Conservation (phyloP, 176 grass and related monocot genomes). For the maize (Zea mays) region Zm-B73-REFERENCE-NAM-5.0 NC_050104.1:63352501-63353000, state of each 20-base stretch:
- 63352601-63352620: conserved; percentile 32
- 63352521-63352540: conserved; percentile 15
- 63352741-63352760: neutral
- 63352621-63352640: neutral
- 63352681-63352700: neutral
- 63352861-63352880: neutral
- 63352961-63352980: neutral
- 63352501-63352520: neutral
- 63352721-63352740: too few species aligned
- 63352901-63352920: neutral
- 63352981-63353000: neutral
- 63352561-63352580: neutral
- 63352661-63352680: neutral
- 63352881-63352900: neutral
- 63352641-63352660: neutral
- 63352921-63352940: neutral
- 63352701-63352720: neutral
- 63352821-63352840: too few species aligned
- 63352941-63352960: neutral
- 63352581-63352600: neutral
- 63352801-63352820: too few species aligned
- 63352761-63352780: too few species aligned
- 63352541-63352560: neutral
- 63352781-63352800: too few species aligned
- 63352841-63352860: neutral